Conservation (phyloP, 805 yeast genomes). For the Cyberlindnera meyerae region DNA sequence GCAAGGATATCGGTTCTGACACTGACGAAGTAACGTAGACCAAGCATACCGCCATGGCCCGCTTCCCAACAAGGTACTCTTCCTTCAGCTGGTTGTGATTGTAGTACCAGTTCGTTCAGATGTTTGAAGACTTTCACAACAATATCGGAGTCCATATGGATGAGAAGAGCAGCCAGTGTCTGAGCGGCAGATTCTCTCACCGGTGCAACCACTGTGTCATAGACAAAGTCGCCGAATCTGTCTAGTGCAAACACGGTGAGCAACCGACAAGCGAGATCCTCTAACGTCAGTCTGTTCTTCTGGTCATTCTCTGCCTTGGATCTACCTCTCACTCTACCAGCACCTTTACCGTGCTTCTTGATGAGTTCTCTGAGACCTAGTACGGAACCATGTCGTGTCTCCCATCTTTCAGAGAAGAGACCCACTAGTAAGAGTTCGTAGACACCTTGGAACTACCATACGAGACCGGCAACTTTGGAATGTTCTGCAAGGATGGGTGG, state of each 20-base stretch:
- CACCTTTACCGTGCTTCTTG: slow-evolving; percentile 76
- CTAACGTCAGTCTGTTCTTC: slow-evolving; percentile 66
- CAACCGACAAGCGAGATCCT: slow-evolving; percentile 82
- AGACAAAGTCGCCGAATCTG: slow-evolving; percentile 93
- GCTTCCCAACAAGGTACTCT: slow-evolving; percentile 86
- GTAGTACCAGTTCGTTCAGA: slow-evolving; percentile 66
- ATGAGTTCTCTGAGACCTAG: slow-evolving; percentile 86
- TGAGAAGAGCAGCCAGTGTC: slow-evolving; percentile 79
- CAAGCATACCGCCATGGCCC: slow-evolving; percentile 96
- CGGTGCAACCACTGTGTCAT: slow-evolving; percentile 97
- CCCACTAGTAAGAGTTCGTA: slow-evolving; percentile 77
- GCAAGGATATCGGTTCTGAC: slow-evolving; percentile 77
- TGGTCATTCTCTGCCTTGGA: slow-evolving; percentile 55
- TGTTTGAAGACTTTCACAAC: slow-evolving; percentile 61
- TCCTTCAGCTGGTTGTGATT: slow-evolving; percentile 34
- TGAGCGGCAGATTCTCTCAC: slow-evolving; percentile 97
- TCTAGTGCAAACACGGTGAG: slow-evolving; percentile 87
- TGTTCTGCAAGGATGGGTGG: slow-evolving; percentile 68
- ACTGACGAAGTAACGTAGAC: slow-evolving; percentile 85
- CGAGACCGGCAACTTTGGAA: slow-evolving; percentile 63
- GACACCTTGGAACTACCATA: slow-evolving; percentile 94
- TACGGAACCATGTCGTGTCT: slow-evolving; percentile 91
- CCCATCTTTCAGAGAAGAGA: slow-evolving; percentile 86
- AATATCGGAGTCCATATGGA: slow-evolving; percentile 56
- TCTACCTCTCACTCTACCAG: slow-evolving; percentile 73